Evolutionary conservation across 2,329 filamentous ascomycete species (phyloP), one percentile per base, ranked within the genome.

Genomic region (Gaeumannomyces sp.): DNA sequence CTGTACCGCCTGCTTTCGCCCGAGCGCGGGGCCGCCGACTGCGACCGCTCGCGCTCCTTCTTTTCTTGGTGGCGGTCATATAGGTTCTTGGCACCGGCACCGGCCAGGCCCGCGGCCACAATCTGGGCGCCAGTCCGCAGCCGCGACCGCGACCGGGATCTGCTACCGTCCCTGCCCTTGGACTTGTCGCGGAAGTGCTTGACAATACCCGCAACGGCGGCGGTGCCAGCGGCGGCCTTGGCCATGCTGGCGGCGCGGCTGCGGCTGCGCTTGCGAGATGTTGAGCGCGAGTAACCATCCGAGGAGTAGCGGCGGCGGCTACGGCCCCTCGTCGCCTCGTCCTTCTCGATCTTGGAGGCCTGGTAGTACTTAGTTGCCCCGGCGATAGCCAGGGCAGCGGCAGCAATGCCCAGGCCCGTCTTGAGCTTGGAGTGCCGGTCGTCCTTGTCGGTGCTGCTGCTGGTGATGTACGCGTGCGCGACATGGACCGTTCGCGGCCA

Each of bases 341-440:
- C 86, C 70, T 83, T 85, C 59, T 88, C 84, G 59, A 83, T 74
- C 71, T 85, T 87, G 73, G 80, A 84, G 69, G 82, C 81, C 67
- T 87, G 82, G 72, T 85, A 83, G 70, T 87, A 88, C 71, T 88
- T 88, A 67, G 85, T 81, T 6, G 86, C 86, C n/a, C 86, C 86
- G 4, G 86, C 85, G 27, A 87, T 84, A 10, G 86, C 86, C 29
- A 89, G 78, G 22, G 85, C 86, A 28, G 86, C 85, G 13, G 85
- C 86, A 11, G 86, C 86, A 58, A 88, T 79, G 38, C 85, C 86
- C 28, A 89, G 76, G 28, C 85, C 86, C 1, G 84, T 87, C 73
- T 86, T 86, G 64, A 89, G 76, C 61, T 80, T 80, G 58, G 79
- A 81, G 68, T 79, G 78, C 71, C 74, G 71, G 73, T 76, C 69